A percentile compares a stretch with the other conserved stretches of the same genome.
These are phyloP conservation scores for Angomonas ambiguus DNA, from an alignment of 208 protist genomes.

Conservation along the genomic window DNA sequence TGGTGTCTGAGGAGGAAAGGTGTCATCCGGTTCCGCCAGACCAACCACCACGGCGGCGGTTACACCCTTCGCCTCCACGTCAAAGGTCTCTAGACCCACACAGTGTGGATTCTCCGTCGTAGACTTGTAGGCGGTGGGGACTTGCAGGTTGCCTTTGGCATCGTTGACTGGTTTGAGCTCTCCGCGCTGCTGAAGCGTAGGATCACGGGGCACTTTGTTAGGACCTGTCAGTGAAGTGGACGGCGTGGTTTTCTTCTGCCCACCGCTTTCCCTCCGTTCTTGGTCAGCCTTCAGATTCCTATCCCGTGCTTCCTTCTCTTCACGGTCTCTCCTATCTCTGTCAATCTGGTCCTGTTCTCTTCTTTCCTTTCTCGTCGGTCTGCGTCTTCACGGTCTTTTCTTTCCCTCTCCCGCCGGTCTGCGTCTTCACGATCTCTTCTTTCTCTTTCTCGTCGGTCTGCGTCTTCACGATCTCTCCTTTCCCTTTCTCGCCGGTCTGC, in stretches of 20 bases:
- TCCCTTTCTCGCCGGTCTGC: background rate
- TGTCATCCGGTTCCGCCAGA: conserved; percentile 24
- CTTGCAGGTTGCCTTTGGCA: conserved; percentile 31
- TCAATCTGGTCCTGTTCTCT: no score
- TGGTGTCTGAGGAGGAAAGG: conserved; percentile 13
- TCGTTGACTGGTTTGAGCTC: conserved; percentile 22
- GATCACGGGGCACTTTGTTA: background rate
- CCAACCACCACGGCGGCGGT: conserved; percentile 29
- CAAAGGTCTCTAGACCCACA: conserved; percentile 25
- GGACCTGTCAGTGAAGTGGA: background rate
- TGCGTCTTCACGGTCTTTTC: background rate
- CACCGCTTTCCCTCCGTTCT: background rate
- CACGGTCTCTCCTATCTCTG: background rate
- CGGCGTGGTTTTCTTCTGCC: background rate
- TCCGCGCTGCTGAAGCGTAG: conserved; percentile 12
- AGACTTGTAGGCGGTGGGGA: conserved; percentile 39
- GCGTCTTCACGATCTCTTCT: no score
- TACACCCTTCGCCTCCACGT: conserved; percentile 11
- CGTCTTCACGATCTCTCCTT: background rate
- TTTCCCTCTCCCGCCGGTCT: no score
- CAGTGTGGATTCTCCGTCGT: conserved; percentile 15
- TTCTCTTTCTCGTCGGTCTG: background rate
- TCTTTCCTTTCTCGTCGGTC: background rate
- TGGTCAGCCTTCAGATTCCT: background rate
- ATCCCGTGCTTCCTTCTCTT: background rate